Evolutionary conservation across 345 rosid species (phyloP).

Genomic region (Syzygium jambos): DNA sequence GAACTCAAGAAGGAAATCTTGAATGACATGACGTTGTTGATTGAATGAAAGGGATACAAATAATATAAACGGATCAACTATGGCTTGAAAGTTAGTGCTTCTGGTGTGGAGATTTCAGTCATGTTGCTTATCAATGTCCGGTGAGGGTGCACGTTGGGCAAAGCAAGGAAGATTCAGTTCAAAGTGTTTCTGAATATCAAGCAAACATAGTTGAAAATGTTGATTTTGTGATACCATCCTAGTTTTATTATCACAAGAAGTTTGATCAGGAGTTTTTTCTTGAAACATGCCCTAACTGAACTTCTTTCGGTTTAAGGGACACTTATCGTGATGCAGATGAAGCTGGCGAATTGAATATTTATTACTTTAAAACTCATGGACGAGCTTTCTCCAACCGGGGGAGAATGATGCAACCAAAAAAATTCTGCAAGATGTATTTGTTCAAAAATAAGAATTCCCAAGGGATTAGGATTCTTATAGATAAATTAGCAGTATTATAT

Average conservation of each 20-base stretch:
- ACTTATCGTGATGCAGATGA: neutral
- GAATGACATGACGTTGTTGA: neutral
- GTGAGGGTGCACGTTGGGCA: neutral
- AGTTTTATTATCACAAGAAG: neutral
- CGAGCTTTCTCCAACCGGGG: neutral
- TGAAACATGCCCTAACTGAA: neutral
- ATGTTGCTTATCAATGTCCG: neutral
- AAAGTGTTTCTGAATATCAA: neutral
- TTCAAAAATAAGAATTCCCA: neutral
- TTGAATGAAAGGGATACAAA: neutral
- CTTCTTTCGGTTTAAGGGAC: neutral
- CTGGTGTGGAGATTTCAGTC: neutral
- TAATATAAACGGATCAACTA: neutral
- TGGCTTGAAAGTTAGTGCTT: neutral
- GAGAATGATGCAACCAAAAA: neutral
- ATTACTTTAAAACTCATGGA: neutral
- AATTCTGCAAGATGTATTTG: neutral
- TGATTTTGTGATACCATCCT: neutral
- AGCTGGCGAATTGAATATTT: too few relatives aligned
- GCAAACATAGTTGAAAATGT: neutral
- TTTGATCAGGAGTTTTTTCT: neutral
- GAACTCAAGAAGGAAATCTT: neutral
- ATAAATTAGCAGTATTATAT: neutral
- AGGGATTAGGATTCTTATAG: neutral
- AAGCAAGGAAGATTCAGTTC: neutral